Conservation (phyloP, 768 basidiomycete genomes). For the Suillus tomentosus region DNA sequence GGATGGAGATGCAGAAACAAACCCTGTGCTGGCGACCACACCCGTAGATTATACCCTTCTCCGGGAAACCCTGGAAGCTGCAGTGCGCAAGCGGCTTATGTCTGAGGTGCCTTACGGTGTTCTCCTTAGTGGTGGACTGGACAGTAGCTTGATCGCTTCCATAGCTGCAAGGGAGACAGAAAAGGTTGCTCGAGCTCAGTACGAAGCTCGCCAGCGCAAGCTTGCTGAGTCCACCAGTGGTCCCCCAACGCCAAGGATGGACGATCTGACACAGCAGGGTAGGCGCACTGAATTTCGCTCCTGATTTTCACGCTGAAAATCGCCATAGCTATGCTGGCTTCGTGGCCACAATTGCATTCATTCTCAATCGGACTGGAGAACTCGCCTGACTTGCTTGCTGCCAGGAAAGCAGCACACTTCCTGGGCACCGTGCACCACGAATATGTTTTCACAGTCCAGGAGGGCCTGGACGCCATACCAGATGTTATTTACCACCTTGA, state of each 20-base stretch:
- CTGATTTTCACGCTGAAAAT: conserved; percentile 9
- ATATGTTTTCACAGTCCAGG: conserved; percentile 97
- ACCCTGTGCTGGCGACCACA: conserved; percentile 57
- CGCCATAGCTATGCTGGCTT: conserved; percentile 63
- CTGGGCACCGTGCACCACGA: conserved; percentile 96
- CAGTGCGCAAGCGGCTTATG: conserved; percentile 95
- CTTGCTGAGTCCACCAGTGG: conserved; percentile 56
- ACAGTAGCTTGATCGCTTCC: conserved; percentile 93
- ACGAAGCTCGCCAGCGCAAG: conserved; percentile 66
- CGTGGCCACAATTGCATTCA: conserved; percentile 97
- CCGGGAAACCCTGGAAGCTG: conserved; percentile 82
- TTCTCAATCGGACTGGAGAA: conserved; percentile 95
- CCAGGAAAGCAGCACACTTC: conserved; percentile 89
- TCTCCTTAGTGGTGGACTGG: conserved; percentile 90
- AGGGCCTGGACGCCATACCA: conserved; percentile 94
- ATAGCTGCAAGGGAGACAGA: conserved; percentile 96
- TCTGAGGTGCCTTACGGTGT: conserved; percentile 98
- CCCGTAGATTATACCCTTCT: conserved; percentile 67
- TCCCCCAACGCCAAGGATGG: conserved; percentile 51
- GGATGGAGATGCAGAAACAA: conserved; percentile 72
- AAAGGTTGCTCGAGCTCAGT: conserved; percentile 80
- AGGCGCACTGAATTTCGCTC: conserved; percentile 17
- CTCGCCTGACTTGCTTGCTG: conserved; percentile 94
- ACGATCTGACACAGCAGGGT: conserved; percentile 58
- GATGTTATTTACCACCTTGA: conserved; percentile 99